These are phyloP conservation scores for Ogataea minuta DNA, from an alignment of 805 yeast species.

Conservation along the genomic window DNA sequence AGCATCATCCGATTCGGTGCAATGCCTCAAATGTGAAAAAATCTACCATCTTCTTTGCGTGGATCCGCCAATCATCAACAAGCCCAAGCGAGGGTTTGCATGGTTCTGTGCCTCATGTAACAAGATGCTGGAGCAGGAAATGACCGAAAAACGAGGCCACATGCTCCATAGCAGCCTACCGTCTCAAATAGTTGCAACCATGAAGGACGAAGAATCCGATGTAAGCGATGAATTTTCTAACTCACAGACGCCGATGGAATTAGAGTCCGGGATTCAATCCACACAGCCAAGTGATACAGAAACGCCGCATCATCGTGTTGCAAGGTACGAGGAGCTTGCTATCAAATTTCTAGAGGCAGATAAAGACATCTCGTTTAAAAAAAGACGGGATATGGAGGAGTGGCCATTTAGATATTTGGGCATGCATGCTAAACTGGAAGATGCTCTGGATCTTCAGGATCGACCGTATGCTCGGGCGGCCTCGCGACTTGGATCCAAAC, in stretches of 20 bases:
- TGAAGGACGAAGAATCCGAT: constrained; percentile 7
- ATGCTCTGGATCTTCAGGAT: constrained; percentile 73
- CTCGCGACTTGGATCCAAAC: constrained; percentile 69
- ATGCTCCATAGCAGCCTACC: constrained; percentile 32
- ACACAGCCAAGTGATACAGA: constrained; percentile 5
- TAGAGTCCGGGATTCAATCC: constrained; percentile 9
- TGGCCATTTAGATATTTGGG: constrained; percentile 85
- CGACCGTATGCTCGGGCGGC: constrained; percentile 79
- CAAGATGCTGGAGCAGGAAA: constrained; percentile 50
- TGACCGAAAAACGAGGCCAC: constrained; percentile 36
- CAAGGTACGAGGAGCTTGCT: constrained; percentile 59
- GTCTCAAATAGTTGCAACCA: constrained; percentile 25
- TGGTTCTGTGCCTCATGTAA: constrained; percentile 87
- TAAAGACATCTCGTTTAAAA: constrained; percentile 36
- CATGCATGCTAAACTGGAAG: constrained; percentile 68
- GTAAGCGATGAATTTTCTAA: constrained; percentile 2
- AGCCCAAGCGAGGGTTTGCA: constrained; percentile 83
- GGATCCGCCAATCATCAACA: constrained; percentile 75
- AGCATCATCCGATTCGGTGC: constrained; percentile 64
- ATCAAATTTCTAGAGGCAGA: constrained; percentile 51
- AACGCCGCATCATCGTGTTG: constrained; percentile 30
- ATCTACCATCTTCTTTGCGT: constrained; percentile 79
- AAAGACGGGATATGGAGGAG: constrained; percentile 59
- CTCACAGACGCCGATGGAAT: constrained; percentile 6
- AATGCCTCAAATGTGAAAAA: constrained; percentile 73